Percentiles rank a stretch among this genome's conserved stretches.
Evolutionary conservation across 768 basidiomycete genomes (phyloP).

Genomic region (Hirschioporus abietinus): DNA sequence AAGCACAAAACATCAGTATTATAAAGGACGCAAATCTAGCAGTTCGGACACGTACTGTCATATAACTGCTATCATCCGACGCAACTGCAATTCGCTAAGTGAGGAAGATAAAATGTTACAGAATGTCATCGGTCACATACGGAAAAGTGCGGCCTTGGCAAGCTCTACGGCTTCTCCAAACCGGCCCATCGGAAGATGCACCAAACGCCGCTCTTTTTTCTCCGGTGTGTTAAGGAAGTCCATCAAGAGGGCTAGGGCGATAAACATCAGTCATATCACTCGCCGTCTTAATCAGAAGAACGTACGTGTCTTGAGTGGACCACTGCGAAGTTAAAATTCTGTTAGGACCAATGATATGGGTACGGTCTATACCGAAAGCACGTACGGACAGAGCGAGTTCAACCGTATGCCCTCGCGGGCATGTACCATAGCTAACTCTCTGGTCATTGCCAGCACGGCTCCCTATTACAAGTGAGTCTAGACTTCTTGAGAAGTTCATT

Average conservation of each 20-base stretch:
- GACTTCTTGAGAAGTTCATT: slow-evolving; percentile 3
- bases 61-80: slow-evolving; percentile 92
- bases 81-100: slow-evolving; percentile 48
- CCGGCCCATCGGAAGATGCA: slow-evolving; percentile 93
- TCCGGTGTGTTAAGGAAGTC: slow-evolving; percentile 96
- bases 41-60: slow-evolving; percentile 59
- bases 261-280: slow-evolving; percentile 1
- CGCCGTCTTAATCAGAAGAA: background rate
- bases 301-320: slow-evolving; percentile 92
- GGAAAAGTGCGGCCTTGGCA: slow-evolving; percentile 88
- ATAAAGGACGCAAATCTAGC: background rate
- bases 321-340: slow-evolving; percentile 42
- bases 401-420: slow-evolving; percentile 94
- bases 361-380: slow-evolving; percentile 14
- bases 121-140: slow-evolving; percentile 46
- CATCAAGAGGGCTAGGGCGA: slow-evolving; percentile 85
- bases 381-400: slow-evolving; percentile 95
- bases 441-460: slow-evolving; percentile 96
- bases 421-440: slow-evolving; percentile 97
- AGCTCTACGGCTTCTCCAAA: slow-evolving; percentile 97
- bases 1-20: slow-evolving; percentile 8
- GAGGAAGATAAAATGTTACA: background rate
- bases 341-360: background rate
- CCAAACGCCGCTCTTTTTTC: slow-evolving; percentile 86
- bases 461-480: slow-evolving; percentile 44